Evolutionary conservation across 768 basidiomycete genomes (phyloP), one percentile per base, ranked within the genome.

Genomic region (Dentipellis fragilis): DNA sequence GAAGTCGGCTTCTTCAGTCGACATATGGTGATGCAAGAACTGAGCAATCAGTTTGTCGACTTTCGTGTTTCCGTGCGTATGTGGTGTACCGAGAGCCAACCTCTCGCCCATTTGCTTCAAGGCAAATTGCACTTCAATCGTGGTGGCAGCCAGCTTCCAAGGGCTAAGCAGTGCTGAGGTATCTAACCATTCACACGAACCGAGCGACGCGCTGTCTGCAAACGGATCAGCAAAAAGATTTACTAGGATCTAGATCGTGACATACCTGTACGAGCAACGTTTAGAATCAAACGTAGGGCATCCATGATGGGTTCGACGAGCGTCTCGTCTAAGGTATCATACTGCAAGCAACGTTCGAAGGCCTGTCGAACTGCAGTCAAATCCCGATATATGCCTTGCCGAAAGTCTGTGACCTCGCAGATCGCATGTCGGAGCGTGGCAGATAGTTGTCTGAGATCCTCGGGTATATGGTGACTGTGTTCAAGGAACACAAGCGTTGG

Each of bases 131-230:
- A 90, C 76, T 61, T 89, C 84, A 54, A 90, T 85, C 5, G 85
- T 83, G 0, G 90, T 89, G 2, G 87, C 86, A 10, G 86, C 81
- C 22, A 91, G 78, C 63, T 86, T 88, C 87, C 89, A 92, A 0
- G 88, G 89, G 58, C 86, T 89, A 29, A 91, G 71, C 35, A 87
- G 71, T 10, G 80, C 81, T 0, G 81, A 81, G 11, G 84, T 77
- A 58, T 78, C 74, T 17, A 80, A 78, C 77, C 81, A 83, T 54
- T 78, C 80, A 51, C 75, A 77, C 51, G 79, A 70, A 39, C 80
- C 79, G 17, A 76, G 70, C 54, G 80, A 78, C 70, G 60, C 61
- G 1, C 47, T 54, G 46, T 47, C 60, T 62, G 12, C 11, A 3
- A 19, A 29, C 34, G 12, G 4, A n/a, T 57, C 21, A 55, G 54